A percentile compares a stretch with the other conserved stretches of the same genome.
These are phyloP conservation scores for Fusarium sp. DNA, from an alignment of 2,329 filamentous ascomycete species.

Conservation along the genomic window DNA sequence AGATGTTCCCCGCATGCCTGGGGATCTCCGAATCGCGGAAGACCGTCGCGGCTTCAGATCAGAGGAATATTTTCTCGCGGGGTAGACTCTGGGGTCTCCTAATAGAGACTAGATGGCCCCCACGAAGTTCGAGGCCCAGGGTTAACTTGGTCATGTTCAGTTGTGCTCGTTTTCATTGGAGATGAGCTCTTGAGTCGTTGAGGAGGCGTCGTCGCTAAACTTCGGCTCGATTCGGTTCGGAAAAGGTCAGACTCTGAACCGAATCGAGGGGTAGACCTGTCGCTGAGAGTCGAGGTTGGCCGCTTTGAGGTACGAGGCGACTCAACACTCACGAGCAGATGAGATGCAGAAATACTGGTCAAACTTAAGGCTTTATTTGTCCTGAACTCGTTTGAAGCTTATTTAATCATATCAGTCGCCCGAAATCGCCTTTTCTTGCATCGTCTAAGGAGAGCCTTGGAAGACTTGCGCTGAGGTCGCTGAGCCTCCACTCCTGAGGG, in stretches of 20 bases:
- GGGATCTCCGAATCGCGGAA: constrained; percentile 21
- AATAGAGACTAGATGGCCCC: neutral
- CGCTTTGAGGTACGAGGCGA: neutral
- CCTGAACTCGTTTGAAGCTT: fast-evolving
- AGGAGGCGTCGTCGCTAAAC: constrained; percentile 11
- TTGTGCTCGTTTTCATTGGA: constrained; percentile 15
- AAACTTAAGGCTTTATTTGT: neutral
- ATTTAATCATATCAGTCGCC: fast-evolving
- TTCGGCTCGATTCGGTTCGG: constrained; percentile 30
- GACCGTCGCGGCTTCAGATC: constrained; percentile 3
- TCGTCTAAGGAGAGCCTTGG: neutral
- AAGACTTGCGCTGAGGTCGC: neutral
- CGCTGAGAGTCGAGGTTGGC: neutral
- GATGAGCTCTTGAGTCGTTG: neutral
- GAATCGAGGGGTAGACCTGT: neutral
- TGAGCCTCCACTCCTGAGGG: neutral
- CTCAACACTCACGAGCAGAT: neutral
- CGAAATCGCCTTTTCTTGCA: neutral
- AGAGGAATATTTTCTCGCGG: neutral
- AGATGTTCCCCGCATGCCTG: constrained; percentile 26
- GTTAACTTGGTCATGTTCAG: constrained; percentile 8
- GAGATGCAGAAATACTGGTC: neutral
- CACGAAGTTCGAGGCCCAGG: constrained; percentile 8
- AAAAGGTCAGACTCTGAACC: neutral
- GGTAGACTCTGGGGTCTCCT: constrained; percentile 7